Conservation (phyloP, 164 flowering plant genomes). For the Liriodendron chinense region DNA sequence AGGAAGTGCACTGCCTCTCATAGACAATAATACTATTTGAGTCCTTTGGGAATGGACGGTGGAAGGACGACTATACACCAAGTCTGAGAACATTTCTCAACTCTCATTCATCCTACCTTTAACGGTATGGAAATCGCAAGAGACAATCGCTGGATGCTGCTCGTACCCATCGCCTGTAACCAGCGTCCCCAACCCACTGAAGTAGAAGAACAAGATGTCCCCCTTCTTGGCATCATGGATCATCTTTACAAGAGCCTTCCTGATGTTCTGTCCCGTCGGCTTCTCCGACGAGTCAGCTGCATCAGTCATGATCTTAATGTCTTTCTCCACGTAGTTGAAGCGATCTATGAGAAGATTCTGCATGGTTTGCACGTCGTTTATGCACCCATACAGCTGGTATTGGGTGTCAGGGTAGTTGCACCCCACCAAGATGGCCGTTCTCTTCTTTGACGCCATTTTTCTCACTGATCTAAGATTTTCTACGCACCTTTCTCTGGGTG, state of each 20-base stretch:
- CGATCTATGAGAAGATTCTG: slow-evolving; percentile 30
- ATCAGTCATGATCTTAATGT: slow-evolving; percentile 53
- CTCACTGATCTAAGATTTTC: not conserved
- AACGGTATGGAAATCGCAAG: slow-evolving; percentile 72
- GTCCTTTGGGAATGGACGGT: too few species aligned
- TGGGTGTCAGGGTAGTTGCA: slow-evolving; percentile 57
- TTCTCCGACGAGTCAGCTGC: slow-evolving; percentile 29
- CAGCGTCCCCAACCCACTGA: slow-evolving; percentile 76
- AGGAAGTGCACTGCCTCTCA: too few species aligned
- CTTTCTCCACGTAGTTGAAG: slow-evolving; percentile 43
- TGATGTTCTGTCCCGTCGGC: slow-evolving; percentile 74
- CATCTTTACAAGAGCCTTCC: slow-evolving; percentile 42
- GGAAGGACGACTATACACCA: too few species aligned
- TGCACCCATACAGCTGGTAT: slow-evolving; percentile 71
- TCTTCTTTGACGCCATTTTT: slow-evolving; percentile 29
- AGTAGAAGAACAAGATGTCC: slow-evolving; percentile 68
- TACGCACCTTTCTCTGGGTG: too few species aligned
- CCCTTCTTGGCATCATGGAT: slow-evolving; percentile 49
- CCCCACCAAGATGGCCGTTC: slow-evolving; percentile 57
- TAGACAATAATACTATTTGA: too few species aligned
- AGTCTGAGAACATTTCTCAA: slow-evolving; percentile 8
- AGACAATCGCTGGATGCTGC: slow-evolving; percentile 81
- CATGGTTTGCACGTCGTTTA: slow-evolving; percentile 68
- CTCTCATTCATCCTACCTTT: too few species aligned
- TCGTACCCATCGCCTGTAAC: slow-evolving; percentile 29